These are phyloP conservation scores for Kluyveromyces siamensis DNA, from an alignment of 805 yeast species.

Conservation along the genomic window DNA sequence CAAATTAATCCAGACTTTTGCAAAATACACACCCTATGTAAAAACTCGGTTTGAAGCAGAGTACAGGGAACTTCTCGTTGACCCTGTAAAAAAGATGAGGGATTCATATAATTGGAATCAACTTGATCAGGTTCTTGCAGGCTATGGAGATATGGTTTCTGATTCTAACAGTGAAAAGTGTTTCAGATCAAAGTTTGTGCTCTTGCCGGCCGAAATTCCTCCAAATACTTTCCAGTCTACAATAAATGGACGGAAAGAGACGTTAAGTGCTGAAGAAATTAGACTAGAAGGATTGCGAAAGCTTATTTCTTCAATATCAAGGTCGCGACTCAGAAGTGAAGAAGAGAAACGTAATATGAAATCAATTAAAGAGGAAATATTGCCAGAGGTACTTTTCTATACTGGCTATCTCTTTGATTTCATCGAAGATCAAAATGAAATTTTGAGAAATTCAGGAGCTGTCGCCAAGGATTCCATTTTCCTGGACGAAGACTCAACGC, in stretches of 20 bases:
- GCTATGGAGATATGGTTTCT: conserved; percentile 63
- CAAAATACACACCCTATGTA: conserved; percentile 45
- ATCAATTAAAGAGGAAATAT: conserved; percentile 37
- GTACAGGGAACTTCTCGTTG: conserved; percentile 50
- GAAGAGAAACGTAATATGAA: conserved; percentile 31
- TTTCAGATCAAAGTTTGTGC: conserved; percentile 72
- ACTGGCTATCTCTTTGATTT: conserved; percentile 76
- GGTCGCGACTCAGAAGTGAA: conserved; percentile 40
- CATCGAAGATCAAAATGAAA: conserved; percentile 43
- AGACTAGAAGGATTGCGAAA: conserved; percentile 82
- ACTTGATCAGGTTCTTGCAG: conserved; percentile 86
- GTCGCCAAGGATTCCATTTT: conserved; percentile 31
- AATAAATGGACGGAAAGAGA: conserved; percentile 44
- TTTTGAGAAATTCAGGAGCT: conserved; percentile 25
- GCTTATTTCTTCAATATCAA: conserved; percentile 52
- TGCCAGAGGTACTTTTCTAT: conserved; percentile 75
- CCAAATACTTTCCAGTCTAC: conserved; percentile 34
- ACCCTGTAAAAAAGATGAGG: conserved; percentile 44
- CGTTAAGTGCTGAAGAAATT: conserved; percentile 73
- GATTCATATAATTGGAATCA: conserved; percentile 77
- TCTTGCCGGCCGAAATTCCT: conserved; percentile 70
- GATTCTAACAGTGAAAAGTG: conserved; percentile 44
- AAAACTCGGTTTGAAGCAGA: conserved; percentile 71
- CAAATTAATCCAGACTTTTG: conserved; percentile 24
- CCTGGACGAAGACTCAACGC: conserved; percentile 24